These are phyloP conservation scores for Pachyrhizus erosus DNA, from an alignment of 306 rosid species.

Conservation along the genomic window DNA sequence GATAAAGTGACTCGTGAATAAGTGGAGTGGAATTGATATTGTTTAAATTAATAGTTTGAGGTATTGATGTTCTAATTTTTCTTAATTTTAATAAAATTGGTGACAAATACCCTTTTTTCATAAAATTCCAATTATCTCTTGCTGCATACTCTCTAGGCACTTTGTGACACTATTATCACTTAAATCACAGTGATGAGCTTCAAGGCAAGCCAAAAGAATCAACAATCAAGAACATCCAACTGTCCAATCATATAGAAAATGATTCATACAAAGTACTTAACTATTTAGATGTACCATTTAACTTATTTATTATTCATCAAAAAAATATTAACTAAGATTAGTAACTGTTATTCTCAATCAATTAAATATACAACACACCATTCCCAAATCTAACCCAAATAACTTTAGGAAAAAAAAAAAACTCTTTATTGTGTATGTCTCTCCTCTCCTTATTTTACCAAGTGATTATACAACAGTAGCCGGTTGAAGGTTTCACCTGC, in stretches of 20 bases:
- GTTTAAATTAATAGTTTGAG: too few relatives aligned
- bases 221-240: not conserved
- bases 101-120: too few relatives aligned
- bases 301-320: not conserved
- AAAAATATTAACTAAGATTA: too few relatives aligned
- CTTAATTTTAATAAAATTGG: too few relatives aligned
- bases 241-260: not conserved
- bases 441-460: conserved; percentile 45
- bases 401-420: conserved; percentile 7
- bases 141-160: too few relatives aligned
- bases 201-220: not conserved
- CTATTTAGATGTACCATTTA: not conserved
- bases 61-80: too few relatives aligned
- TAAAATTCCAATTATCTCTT: too few relatives aligned
- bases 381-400: conserved; percentile 3
- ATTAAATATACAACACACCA: conserved; percentile 23
- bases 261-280: not conserved
- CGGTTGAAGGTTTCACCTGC: conserved; percentile 58
- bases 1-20: too few relatives aligned
- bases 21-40: too few relatives aligned
- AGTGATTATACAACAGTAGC: conserved; percentile 59
- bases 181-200: not conserved
- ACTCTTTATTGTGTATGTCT: conserved; percentile 28
- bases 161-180: not conserved
- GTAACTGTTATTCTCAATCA: not conserved